Percentiles rank a stretch among this genome's conserved stretches.
These are phyloP conservation scores for Papiliotrema laurentii DNA, from an alignment of 1,284 basidiomycete genomes.

Conservation along the genomic window DNA sequence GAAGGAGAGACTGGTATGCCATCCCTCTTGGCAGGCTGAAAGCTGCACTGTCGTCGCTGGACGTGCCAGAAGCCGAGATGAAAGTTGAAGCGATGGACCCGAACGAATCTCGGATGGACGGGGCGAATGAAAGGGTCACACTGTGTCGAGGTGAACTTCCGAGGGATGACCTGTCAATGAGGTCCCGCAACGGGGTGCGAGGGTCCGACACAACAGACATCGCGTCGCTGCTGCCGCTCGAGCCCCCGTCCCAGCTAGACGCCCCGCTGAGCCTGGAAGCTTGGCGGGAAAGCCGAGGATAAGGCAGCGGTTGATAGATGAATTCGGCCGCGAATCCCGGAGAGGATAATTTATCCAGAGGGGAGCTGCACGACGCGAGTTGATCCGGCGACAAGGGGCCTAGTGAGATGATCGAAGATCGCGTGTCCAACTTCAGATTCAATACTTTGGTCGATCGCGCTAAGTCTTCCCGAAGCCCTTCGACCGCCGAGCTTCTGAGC, in stretches of 20 bases:
- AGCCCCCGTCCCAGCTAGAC: not conserved
- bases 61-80: not conserved
- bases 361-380: no score
- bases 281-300: conserved; percentile 11
- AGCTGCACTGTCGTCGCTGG: not conserved
- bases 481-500: not conserved
- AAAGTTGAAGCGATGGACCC: conserved; percentile 5
- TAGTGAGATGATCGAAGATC: no score
- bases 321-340: conserved; percentile 4
- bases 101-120: not conserved
- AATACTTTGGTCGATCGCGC: not conserved
- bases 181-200: not conserved
- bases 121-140: not conserved
- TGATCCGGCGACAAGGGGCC: no score
- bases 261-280: conserved; percentile 9
- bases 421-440: no score
- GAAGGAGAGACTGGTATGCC: conserved; percentile 9
- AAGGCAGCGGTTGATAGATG: conserved; percentile 13
- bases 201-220: not conserved
- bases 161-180: not conserved
- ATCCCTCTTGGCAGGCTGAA: not conserved
- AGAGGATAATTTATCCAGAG: not conserved
- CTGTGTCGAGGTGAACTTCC: not conserved
- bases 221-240: not conserved
- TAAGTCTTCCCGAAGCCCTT: not conserved